Percentiles rank a stretch among this genome's conserved stretches.
These are phyloP conservation scores for Pyrenophora tritici-repentis DNA, from an alignment of 2,329 filamentous ascomycete genomes.

Conservation along the genomic window DNA sequence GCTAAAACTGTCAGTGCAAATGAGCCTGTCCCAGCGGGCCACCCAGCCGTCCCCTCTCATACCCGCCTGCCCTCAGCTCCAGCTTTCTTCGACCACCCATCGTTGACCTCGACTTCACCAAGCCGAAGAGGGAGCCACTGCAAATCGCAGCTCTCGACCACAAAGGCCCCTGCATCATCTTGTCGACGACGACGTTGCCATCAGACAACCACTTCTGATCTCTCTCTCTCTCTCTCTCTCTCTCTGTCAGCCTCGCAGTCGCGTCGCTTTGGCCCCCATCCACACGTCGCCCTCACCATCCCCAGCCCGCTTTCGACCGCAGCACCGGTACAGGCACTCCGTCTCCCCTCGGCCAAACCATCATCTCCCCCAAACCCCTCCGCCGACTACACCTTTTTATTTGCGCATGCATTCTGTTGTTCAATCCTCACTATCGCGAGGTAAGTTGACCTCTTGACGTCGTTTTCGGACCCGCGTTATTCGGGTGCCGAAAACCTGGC, in stretches of 20 bases:
- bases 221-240: background rate
- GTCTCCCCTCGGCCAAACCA: background rate
- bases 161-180: background rate
- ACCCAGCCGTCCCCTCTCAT: slow-evolving; percentile 14
- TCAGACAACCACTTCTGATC: background rate
- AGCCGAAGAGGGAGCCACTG: background rate
- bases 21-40: slow-evolving; percentile 16
- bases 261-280: slow-evolving; percentile 3
- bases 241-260: slow-evolving; percentile 1
- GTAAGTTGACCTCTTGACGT: slow-evolving; percentile 15
- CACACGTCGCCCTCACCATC: slow-evolving; percentile 1
- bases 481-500: slow-evolving; percentile 19
- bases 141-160: slow-evolving; percentile 6
- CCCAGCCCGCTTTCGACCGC: background rate
- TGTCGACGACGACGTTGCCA: background rate
- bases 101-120: slow-evolving; percentile 1
- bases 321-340: background rate
- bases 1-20: slow-evolving; percentile 21
- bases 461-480: slow-evolving; percentile 1
- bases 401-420: background rate
- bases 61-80: slow-evolving; percentile 11
- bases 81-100: slow-evolving; percentile 8
- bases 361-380: background rate
- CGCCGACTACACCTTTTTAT: background rate
- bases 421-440: background rate